Evolutionary conservation across 129 eudicot species (phyloP).

Genomic region (Flaveria bidentis): DNA sequence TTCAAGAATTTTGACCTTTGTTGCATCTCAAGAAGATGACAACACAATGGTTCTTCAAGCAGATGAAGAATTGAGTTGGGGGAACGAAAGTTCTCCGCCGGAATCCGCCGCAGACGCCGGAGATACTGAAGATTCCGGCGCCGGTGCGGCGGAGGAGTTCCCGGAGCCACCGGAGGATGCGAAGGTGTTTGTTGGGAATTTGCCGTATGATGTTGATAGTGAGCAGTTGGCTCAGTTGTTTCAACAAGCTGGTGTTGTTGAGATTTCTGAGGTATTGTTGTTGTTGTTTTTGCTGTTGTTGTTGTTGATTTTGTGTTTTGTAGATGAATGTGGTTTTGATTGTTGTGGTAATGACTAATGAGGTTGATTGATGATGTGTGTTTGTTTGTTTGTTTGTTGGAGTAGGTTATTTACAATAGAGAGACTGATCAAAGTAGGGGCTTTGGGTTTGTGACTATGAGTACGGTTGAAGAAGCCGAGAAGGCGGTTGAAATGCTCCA

Average conservation of each 20-base stretch:
- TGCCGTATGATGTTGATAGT: conserved; percentile 80
- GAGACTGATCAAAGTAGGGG: conserved; percentile 84
- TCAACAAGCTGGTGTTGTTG: conserved; percentile 83
- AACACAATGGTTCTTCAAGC: conserved; percentile 50
- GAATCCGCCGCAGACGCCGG: conserved; percentile 20
- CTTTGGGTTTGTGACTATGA: conserved; percentile 89
- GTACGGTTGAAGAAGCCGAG: conserved; percentile 83
- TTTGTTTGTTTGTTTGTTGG: conserved; percentile 21
- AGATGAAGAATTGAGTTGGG: conserved; percentile 39
- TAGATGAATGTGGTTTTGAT: too few relatives aligned
- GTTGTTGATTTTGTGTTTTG: neutral
- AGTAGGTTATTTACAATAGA: conserved; percentile 77
- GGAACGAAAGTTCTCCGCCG: conserved; percentile 15
- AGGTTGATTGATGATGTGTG: too few relatives aligned
- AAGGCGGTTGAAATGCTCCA: conserved; percentile 70
- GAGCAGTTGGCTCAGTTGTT: conserved; percentile 75
- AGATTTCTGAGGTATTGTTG: conserved; percentile 63
- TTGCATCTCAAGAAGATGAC: conserved; percentile 55
- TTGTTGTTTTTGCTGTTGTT: too few relatives aligned
- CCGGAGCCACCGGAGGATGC: conserved; percentile 70
- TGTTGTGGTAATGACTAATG: too few relatives aligned
- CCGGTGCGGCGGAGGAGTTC: conserved; percentile 32
- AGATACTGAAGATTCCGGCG: neutral
- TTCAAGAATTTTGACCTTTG: conserved; percentile 26
- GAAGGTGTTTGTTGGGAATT: conserved; percentile 75